These are phyloP conservation scores for Lecanicillium sp. DNA, from an alignment of 2,329 filamentous ascomycete genomes.

Conservation along the genomic window DNA sequence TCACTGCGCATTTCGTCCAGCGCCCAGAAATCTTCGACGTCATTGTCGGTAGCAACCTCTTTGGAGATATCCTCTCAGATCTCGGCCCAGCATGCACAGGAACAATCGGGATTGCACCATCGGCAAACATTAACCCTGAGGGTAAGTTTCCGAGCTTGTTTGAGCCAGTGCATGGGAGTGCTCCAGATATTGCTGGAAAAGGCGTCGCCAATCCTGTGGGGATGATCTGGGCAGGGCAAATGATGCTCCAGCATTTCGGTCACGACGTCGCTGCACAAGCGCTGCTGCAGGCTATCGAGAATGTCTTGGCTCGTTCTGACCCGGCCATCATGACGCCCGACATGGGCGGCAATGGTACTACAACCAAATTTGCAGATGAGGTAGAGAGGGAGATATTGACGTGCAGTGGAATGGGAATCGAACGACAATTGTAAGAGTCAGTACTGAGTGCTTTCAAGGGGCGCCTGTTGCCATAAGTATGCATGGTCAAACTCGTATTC, in stretches of 20 bases:
- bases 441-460: no score
- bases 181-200: conserved; percentile 65
- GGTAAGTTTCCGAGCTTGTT: conserved; percentile 47
- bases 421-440: no score
- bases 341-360: conserved; percentile 21
- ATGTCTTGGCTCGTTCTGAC: conserved; percentile 45
- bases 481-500: no score
- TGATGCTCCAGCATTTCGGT: conserved; percentile 18
- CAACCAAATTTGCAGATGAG: conserved; percentile 14
- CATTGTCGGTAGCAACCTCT: conserved; percentile 56
- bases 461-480: no score
- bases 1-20: conserved; percentile 57
- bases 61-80: conserved; percentile 63
- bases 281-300: conserved; percentile 53
- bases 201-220: conserved; percentile 70
- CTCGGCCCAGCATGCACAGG: conserved; percentile 63
- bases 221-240: conserved; percentile 62
- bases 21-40: conserved; percentile 53
- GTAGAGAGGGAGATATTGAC: conserved; percentile 15
- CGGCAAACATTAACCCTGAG: conserved; percentile 57
- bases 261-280: conserved; percentile 34
- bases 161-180: conserved; percentile 62
- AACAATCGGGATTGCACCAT: conserved; percentile 66
- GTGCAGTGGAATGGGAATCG: no score
- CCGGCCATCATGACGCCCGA: conserved; percentile 21